Evolutionary conservation across 768 basidiomycete genomes (phyloP).

Genomic region (Trametes meyenii): DNA sequence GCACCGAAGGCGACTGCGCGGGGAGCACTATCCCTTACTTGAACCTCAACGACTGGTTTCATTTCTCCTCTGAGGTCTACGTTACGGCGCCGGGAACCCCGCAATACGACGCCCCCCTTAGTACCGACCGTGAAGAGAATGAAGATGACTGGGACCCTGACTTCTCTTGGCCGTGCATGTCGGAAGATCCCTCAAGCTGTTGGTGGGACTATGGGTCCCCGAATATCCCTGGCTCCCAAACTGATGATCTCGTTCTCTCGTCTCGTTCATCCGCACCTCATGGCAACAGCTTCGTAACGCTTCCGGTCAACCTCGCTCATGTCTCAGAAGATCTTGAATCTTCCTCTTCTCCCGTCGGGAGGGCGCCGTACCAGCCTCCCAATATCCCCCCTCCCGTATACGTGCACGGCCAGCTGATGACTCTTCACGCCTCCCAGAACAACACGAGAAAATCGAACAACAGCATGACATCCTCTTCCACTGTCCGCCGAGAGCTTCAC

Average conservation of each 20-base stretch:
- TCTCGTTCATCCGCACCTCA: neutral
- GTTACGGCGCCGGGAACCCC: slow-evolving; percentile 3
- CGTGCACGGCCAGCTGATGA: neutral
- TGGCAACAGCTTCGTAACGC: neutral
- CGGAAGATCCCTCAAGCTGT: slow-evolving; percentile 5
- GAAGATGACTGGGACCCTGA: slow-evolving; percentile 5
- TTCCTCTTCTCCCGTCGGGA: neutral
- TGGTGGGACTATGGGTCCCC: slow-evolving; percentile 6
- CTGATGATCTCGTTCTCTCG: neutral
- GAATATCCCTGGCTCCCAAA: neutral
- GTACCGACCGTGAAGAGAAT: neutral
- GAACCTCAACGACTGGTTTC: slow-evolving; percentile 17
- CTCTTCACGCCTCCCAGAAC: neutral
- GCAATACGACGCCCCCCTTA: neutral
- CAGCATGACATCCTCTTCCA: neutral
- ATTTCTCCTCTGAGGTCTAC: slow-evolving; percentile 6
- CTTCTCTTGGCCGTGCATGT: slow-evolving; percentile 7
- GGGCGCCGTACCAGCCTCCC: neutral
- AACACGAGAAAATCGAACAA: neutral
- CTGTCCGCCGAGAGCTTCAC: neutral
- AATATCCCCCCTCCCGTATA: slow-evolving; percentile 12
- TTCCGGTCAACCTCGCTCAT: neutral
- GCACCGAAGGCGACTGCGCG: neutral
- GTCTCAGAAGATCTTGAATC: neutral
- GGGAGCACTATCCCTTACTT: slow-evolving; percentile 4